Percentiles rank a stretch among this genome's conserved stretches.
Conservation (phyloP, 768 basidiomycete genomes). For the Leucosporidium creatinivorum region DNA sequence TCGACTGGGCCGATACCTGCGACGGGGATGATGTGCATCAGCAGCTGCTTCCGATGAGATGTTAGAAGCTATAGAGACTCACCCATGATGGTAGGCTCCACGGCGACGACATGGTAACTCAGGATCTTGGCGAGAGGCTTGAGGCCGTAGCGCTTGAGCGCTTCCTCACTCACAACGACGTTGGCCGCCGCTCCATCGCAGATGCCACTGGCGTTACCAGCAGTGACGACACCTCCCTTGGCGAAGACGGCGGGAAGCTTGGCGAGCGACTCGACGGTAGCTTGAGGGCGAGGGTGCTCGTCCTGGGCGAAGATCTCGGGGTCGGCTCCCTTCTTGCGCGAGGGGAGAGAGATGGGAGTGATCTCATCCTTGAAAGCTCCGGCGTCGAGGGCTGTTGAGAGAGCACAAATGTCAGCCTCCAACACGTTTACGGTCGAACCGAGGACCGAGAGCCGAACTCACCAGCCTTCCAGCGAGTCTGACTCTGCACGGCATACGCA, state of each 20-base stretch:
- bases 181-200: conserved; percentile 46
- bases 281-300: conserved; percentile 44
- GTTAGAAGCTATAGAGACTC: background rate
- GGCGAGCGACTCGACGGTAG: conserved; percentile 39
- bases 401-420: background rate
- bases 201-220: conserved; percentile 44
- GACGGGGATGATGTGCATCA: too few species aligned
- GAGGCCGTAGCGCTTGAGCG: conserved; percentile 39
- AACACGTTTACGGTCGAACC: background rate
- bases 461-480: conserved; percentile 41
- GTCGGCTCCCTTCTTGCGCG: conserved; percentile 35
- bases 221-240: conserved; percentile 43
- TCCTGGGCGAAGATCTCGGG: conserved; percentile 37
- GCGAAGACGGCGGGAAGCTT: conserved; percentile 42
- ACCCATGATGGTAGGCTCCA: conserved; percentile 45
- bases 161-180: conserved; percentile 43
- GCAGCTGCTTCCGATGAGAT: too few species aligned
- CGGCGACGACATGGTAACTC: conserved; percentile 43
- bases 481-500: conserved; percentile 42
- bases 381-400: conserved; percentile 30
- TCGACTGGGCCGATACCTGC: conserved; percentile 44
- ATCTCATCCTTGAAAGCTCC: conserved; percentile 40
- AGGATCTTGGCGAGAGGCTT: conserved; percentile 43
- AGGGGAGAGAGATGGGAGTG: conserved; percentile 36
- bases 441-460: background rate